Evolutionary conservation across 106 monocot species (phyloP).

Genomic region (Allium sativum): DNA sequence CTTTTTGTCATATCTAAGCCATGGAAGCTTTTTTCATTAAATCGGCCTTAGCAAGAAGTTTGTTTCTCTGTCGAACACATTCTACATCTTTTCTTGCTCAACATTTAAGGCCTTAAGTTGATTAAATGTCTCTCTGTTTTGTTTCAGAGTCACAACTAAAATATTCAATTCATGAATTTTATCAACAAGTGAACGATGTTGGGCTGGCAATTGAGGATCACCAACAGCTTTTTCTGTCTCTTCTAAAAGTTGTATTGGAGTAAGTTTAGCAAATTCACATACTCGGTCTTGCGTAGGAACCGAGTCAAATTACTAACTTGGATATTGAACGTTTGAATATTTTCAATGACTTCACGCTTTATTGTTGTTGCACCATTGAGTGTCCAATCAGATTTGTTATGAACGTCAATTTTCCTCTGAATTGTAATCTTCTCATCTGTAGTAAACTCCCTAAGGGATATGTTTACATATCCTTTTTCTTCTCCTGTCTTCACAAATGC

Average conservation of each 20-base stretch:
- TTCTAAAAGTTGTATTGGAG: slow-evolving; percentile 86
- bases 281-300: slow-evolving; percentile 99
- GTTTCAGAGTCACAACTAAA: slow-evolving; percentile 63
- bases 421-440: slow-evolving; percentile 39
- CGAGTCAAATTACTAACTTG: no score
- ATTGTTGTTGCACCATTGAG: no score
- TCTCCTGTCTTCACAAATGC: slow-evolving; percentile 91
- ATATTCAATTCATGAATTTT: slow-evolving; percentile 71
- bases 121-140: no score
- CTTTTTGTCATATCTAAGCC: slow-evolving; percentile 91
- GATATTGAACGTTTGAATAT: no score
- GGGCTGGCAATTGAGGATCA: slow-evolving; percentile 74
- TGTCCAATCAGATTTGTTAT: slow-evolving; percentile 81
- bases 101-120: slow-evolving; percentile 89
- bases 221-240: slow-evolving; percentile 99
- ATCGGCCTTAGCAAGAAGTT: slow-evolving; percentile 76
- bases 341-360: no score
- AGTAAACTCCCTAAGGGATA: slow-evolving; percentile 43
- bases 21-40: slow-evolving; percentile 91
- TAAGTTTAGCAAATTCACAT: slow-evolving; percentile 95
- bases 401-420: slow-evolving; percentile 56
- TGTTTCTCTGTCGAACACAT: slow-evolving; percentile 71
- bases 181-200: slow-evolving; percentile 62
- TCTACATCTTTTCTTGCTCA: slow-evolving; percentile 89
- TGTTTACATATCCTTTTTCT: slow-evolving; percentile 58